Percentiles rank a stretch among this genome's conserved stretches.
Evolutionary conservation across 208 protist species (phyloP).

Genomic region (Trypanosoma brucei): DNA sequence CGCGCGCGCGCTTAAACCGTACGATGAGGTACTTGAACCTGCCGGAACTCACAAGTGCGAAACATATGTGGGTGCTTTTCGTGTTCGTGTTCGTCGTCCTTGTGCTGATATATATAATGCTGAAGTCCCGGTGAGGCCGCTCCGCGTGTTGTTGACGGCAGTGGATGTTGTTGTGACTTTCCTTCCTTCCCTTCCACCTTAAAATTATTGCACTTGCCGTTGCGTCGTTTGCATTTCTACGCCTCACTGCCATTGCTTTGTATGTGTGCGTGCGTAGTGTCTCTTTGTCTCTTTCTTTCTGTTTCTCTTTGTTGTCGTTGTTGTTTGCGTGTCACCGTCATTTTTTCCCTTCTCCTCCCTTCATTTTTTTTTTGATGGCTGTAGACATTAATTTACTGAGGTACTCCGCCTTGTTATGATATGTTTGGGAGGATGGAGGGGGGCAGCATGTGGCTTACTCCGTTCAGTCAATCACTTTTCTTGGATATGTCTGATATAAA

Average conservation of each 20-base stretch:
- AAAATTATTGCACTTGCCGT: not conserved
- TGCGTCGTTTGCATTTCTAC: slow-evolving; percentile 4
- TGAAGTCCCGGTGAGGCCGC: slow-evolving; percentile 39
- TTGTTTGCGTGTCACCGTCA: too few relatives aligned
- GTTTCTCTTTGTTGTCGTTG: too few relatives aligned
- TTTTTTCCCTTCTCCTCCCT: too few relatives aligned
- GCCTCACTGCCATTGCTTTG: slow-evolving; percentile 1
- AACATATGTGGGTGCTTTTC: slow-evolving; percentile 84
- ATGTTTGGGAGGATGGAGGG: too few relatives aligned
- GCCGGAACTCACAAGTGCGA: slow-evolving; percentile 26
- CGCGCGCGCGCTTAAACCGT: slow-evolving; percentile 30
- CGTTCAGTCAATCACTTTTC: too few relatives aligned
- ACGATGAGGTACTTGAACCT: slow-evolving; percentile 58
- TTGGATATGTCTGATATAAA: too few relatives aligned
- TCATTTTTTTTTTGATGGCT: too few relatives aligned
- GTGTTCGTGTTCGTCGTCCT: slow-evolving; percentile 60
- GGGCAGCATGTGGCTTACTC: too few relatives aligned
- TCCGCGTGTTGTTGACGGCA: not conserved
- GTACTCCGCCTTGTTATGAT: too few relatives aligned
- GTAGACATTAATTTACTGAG: too few relatives aligned
- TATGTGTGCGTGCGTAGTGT: not conserved
- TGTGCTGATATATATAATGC: slow-evolving; percentile 53
- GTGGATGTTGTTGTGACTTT: not conserved
- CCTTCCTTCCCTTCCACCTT: not conserved
- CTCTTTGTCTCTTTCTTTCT: not conserved